Evolutionary conservation across 129 eudicot species (phyloP), one percentile per base, ranked within the genome.

Genomic region (Saposhnikovia divaricata): DNA sequence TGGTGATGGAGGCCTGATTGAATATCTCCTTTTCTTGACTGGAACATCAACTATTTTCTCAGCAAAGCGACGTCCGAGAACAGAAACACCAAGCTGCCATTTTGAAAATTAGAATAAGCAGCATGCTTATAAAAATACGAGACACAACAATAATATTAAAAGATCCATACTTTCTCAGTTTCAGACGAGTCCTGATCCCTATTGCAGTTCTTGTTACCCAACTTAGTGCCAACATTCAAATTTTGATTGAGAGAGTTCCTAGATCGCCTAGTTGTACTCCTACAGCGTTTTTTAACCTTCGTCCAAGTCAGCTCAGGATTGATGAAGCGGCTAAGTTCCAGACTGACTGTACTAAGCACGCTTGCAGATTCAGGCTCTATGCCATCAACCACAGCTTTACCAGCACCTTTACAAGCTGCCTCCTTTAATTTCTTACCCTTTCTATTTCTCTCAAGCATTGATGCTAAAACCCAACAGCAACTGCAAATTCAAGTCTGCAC

Each of bases 11-110:
- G 76, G 10, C 16, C 16, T 83, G 75, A 79, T 83, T 82, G 78
- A 75, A 34, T 72, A 84, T 70, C 92, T 86, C 80, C 97, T 86
- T 83, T 93, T 93, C 93, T 93, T 93, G 18, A 91, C 59, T 40
- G 98, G 98, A 9, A 89, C 89, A 77, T 88, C 83, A 13, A 82
- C 86, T 19, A 81, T 77, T 82, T 84, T 88, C 18, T 82, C 90
- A 76, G 83, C 70, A 78, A 86, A 83, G 51, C 50, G 80, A 18
- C 80, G 85, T 45, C 90, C 91, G 37, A 79, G 84, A 82, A 76
- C 75, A 13, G 84, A 66, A 74, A 75, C 91, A 82, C 87, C 90
- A 77, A 85, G 84, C 98, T 93, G 95, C 78, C 46, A 83, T 50
- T 42, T 31, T 4, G 66, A 6, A 66, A 13, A 51, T 11, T 27